Base-by-base conservation (phyloP, 768 basidiomycete genomes). In the Ramaria rubella region DNA sequence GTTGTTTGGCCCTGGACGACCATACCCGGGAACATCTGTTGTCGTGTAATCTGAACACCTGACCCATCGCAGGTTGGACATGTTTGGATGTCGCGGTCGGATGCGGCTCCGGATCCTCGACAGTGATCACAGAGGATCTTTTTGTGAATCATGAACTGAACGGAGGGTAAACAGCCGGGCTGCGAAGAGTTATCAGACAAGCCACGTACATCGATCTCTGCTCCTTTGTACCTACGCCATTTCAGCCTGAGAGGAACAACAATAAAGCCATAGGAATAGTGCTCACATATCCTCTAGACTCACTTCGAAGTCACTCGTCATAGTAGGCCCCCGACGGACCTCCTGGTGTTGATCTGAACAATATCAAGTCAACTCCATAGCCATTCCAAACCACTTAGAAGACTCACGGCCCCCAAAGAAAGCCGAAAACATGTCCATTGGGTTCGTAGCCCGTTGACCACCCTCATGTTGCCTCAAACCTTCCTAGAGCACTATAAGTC, bases 1-100 rank as follows among this genome's bases (percentile, higher is more conserved):
- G 87, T 82, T 42, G 80, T 76, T 72, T 94, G 91, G 12, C 83
- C 83, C 69, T 94, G 90, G 0, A 91, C 88, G 64, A 86, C 90
- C 94, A 96, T 96, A 24, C 94, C 94, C 2, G 94, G 94, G 78
- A 95, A 94, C 59, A 99, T 90, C 70, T 94, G 96, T 67, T 96
- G 93, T 55, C 90, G 85, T 48, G 85, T 80, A 23, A 96, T 69
- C 65, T 89, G 87, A 52, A 95, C 79, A 34, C 96, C 96, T 49
- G 82, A 75, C 19, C 96, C 96, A 52, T 81, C 79, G 66, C 96
- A 99, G 11, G 80, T 80, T 3, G 81, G 68, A 67, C 96, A 99
- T n/a, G 81, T 79, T 64, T 92, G 89, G 48, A 96, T 89, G 66
- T 96, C 90, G 6, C 79, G 70, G 58, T 92, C 90, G 0, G 91